Conservation (phyloP, 1,284 basidiomycete genomes). For the Microbotryum violaceum region DNA sequence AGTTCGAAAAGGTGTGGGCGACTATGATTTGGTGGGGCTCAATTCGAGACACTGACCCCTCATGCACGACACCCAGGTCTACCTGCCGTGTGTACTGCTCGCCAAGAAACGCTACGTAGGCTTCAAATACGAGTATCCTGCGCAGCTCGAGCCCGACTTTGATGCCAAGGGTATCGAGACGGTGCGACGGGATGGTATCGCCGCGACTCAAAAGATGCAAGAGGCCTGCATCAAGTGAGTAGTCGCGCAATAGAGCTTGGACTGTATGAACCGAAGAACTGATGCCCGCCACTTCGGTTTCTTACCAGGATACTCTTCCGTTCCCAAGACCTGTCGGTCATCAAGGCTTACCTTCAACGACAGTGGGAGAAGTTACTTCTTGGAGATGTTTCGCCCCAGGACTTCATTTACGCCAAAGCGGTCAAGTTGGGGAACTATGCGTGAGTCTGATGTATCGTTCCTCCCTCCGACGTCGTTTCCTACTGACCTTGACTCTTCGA, state of each 20-base stretch:
- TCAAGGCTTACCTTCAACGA: constrained; percentile 78
- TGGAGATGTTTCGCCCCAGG: constrained; percentile 70
- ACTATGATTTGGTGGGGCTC: not conserved
- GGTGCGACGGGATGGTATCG: constrained; percentile 80
- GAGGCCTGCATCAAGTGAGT: constrained; percentile 75
- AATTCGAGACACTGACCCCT: not conserved
- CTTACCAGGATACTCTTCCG: constrained; percentile 69
- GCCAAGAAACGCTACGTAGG: constrained; percentile 97
- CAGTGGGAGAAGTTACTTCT: constrained; percentile 82
- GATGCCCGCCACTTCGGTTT: too few species aligned
- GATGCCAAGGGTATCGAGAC: constrained; percentile 99
- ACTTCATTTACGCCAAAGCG: constrained; percentile 92
- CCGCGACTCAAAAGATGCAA: constrained; percentile 80
- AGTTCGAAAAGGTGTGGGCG: constrained; percentile 79
- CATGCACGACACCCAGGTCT: constrained; percentile 54
- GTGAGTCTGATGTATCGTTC: constrained; percentile 43
- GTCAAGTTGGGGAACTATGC: constrained; percentile 86
- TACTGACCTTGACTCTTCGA: not conserved
- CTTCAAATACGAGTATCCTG: constrained; percentile 80
- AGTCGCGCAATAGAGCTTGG: too few species aligned
- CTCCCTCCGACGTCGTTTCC: not conserved
- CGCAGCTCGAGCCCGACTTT: constrained; percentile 70
- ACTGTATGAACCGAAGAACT: too few species aligned
- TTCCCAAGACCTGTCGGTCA: constrained; percentile 73
- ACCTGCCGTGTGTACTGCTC: constrained; percentile 83